A percentile compares a stretch with the other conserved stretches of the same genome.
Evolutionary conservation across 2,329 filamentous ascomycete species (phyloP).

Genomic region (Bisporella sp.): DNA sequence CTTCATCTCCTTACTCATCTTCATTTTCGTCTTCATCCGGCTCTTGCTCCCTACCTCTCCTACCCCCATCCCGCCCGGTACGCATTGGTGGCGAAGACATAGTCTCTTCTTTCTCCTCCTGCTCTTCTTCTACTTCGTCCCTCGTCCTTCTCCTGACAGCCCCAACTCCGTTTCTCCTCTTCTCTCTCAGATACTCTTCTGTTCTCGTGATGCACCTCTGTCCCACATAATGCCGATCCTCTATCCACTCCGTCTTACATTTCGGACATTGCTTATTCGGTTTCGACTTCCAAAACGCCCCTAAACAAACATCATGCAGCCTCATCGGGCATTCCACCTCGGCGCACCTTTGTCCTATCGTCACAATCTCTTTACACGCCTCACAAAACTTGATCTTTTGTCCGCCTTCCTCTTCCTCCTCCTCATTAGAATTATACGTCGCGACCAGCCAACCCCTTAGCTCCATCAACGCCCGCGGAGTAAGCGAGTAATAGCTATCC

Average conservation of each 20-base stretch:
- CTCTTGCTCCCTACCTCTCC: no score
- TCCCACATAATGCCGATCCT: conserved; percentile 26
- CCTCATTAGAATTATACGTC: conserved; percentile 72
- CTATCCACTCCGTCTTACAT: conserved; percentile 46
- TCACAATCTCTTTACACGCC: conserved; percentile 86
- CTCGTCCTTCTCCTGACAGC: conserved; percentile 10
- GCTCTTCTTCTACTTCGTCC: conserved; percentile 11
- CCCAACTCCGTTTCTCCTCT: conserved; percentile 22
- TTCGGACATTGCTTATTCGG: conserved; percentile 55
- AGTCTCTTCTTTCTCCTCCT: conserved; percentile 3
- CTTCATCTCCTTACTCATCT: no score
- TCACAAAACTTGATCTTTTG: conserved; percentile 80
- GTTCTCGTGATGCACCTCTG: conserved; percentile 26
- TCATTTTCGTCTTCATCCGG: no score
- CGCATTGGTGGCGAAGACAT: no score
- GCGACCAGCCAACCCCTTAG: conserved; percentile 77
- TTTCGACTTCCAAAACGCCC: conserved; percentile 61
- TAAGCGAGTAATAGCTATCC: conserved; percentile 67
- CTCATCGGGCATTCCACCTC: conserved; percentile 61
- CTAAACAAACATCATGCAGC: conserved; percentile 70
- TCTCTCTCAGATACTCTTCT: conserved; percentile 25
- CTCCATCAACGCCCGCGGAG: conserved; percentile 76
- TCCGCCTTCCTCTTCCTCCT: conserved; percentile 50
- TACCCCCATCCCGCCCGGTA: no score
- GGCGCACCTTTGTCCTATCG: conserved; percentile 70